A percentile compares a stretch with the other conserved stretches of the same genome.
These are phyloP conservation scores for Pseudozyma sp. DNA, from an alignment of 1,284 basidiomycete genomes.

Conservation along the genomic window DNA sequence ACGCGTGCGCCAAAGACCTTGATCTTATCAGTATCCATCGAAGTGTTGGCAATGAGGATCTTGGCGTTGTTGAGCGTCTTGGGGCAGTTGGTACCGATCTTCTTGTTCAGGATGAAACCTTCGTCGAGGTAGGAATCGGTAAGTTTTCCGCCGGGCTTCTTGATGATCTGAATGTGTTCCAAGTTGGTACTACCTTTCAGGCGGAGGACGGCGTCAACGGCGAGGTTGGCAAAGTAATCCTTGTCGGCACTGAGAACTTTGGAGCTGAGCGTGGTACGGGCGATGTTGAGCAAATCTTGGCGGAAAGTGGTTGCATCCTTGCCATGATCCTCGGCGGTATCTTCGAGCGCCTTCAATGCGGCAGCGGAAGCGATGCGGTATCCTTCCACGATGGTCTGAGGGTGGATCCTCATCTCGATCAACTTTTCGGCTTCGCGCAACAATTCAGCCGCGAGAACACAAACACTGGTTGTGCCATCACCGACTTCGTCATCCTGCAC, in stretches of 20 bases:
- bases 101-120: conserved; percentile 98
- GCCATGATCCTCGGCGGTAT: conserved; percentile 82
- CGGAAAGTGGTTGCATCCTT: conserved; percentile 81
- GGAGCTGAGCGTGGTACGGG: conserved; percentile 92
- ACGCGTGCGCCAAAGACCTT: conserved; percentile 98
- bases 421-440: conserved; percentile 95
- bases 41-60: conserved; percentile 97
- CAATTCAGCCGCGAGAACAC: conserved; percentile 91
- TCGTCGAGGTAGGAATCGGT: conserved; percentile 99
- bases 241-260: conserved; percentile 98
- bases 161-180: conserved; percentile 99
- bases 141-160: conserved; percentile 98
- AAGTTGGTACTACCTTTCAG: conserved; percentile 95
- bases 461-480: conserved; percentile 95
- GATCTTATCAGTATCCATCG: conserved; percentile 99
- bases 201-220: conserved; percentile 94
- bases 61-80: conserved; percentile 95
- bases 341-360: conserved; percentile 85
- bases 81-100: conserved; percentile 92
- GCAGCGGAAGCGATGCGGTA: conserved; percentile 91
- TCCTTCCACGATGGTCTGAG: conserved; percentile 99
- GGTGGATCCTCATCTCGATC: conserved; percentile 89
- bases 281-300: conserved; percentile 93
- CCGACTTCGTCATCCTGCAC: conserved; percentile 99
- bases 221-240: conserved; percentile 97